Evolutionary conservation across 495 filamentous ascomycete genomes (phyloP).

Genomic region (Trichoderma parareesei): DNA sequence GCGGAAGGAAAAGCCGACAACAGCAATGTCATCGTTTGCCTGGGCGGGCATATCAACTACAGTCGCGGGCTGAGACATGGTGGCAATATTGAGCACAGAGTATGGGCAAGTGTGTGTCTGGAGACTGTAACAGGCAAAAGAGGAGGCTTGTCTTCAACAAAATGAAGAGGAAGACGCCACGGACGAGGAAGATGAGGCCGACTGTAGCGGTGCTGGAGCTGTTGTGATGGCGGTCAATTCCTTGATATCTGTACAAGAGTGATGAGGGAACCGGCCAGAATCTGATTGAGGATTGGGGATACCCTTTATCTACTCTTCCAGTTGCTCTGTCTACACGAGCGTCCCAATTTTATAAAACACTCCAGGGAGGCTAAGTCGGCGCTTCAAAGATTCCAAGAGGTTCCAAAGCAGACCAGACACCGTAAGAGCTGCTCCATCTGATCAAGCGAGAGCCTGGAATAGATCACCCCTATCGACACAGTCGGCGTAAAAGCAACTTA

Average conservation of each 20-base stretch:
- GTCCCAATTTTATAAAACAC: constrained; percentile 13
- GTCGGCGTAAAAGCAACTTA: neutral
- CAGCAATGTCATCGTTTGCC: constrained; percentile 20
- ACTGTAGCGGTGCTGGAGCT: neutral
- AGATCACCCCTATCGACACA: neutral
- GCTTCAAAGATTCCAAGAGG: neutral
- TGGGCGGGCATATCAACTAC: neutral
- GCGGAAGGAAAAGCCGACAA: constrained; percentile 32
- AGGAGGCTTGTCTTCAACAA: neutral
- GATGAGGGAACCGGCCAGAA: neutral
- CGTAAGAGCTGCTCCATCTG: neutral
- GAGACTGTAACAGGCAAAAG: neutral
- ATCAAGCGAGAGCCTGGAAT: neutral
- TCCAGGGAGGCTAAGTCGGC: neutral
- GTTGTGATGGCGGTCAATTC: no score
- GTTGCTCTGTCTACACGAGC: neutral
- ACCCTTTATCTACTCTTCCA: constrained; percentile 1
- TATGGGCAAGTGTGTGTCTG: neutral
- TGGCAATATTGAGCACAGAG: neutral
- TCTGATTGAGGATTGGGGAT: neutral
- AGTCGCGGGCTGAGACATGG: neutral
- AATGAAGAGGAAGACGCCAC: neutral
- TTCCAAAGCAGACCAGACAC: neutral
- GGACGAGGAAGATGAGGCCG: neutral
- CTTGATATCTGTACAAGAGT: no score